These are phyloP conservation scores for Sclerospora graminicola DNA, from an alignment of 352 stramenopile species.

Conservation along the genomic window DNA sequence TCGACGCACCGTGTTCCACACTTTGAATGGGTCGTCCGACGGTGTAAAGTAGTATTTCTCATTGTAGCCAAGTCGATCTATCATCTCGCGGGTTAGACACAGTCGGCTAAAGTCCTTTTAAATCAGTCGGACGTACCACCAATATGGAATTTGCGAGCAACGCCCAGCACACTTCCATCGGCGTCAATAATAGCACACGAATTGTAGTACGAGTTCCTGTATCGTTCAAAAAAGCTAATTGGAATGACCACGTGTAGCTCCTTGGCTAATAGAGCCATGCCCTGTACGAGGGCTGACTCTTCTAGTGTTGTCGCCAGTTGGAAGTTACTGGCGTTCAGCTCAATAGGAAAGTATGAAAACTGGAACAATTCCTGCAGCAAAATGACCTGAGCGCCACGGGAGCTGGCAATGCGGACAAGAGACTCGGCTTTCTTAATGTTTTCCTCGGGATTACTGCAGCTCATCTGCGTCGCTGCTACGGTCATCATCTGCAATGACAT, in stretches of 20 bases:
- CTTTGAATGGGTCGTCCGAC: constrained; percentile 82
- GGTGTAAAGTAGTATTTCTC: constrained; percentile 92
- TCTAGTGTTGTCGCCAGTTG: constrained; percentile 76
- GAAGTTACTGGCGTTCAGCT: constrained; percentile 85
- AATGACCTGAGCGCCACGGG: constrained; percentile 82
- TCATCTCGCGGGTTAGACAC: background rate
- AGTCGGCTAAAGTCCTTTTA: background rate
- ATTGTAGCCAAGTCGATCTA: constrained; percentile 85
- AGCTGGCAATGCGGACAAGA: constrained; percentile 82
- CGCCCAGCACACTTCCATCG: constrained; percentile 73
- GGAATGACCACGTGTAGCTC: constrained; percentile 87
- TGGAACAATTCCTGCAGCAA: constrained; percentile 88
- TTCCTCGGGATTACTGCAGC: constrained; percentile 72
- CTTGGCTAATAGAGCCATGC: constrained; percentile 83
- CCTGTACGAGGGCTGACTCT: constrained; percentile 75
- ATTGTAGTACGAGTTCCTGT: constrained; percentile 90
- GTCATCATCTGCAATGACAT: constrained; percentile 48
- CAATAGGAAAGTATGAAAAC: constrained; percentile 88
- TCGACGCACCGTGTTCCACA: constrained; percentile 73
- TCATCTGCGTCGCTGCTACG: constrained; percentile 83
- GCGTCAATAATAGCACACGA: constrained; percentile 88
- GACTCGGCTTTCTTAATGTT: constrained; percentile 89
- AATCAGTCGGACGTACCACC: constrained; percentile 29
- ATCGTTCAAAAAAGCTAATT: constrained; percentile 88
- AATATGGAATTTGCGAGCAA: constrained; percentile 88